Percentiles rank a stretch among this genome's conserved stretches.
Conservation (phyloP, 257 asterid species). For the Solanum neorickii region DNA sequence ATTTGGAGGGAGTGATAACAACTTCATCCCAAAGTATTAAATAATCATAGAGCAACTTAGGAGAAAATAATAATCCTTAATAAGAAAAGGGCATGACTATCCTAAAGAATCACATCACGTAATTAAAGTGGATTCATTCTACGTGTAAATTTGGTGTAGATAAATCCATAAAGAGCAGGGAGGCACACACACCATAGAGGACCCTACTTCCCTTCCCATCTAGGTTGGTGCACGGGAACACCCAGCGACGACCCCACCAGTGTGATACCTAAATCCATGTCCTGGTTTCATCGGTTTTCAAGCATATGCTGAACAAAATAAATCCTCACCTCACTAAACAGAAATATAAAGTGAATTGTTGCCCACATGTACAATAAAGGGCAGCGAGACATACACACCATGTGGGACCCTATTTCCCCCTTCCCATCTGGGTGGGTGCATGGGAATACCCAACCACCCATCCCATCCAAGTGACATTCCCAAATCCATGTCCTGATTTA, state of each 20-base stretch:
- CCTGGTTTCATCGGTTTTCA: neutral
- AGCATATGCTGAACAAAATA: neutral
- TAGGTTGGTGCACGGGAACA: neutral
- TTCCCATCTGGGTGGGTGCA: neutral
- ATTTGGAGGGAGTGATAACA: neutral
- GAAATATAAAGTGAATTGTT: conserved; percentile 23
- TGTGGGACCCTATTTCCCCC: neutral
- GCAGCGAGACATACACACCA: neutral
- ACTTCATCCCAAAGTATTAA: neutral
- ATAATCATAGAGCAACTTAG: neutral
- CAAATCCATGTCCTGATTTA: neutral
- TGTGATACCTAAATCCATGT: neutral
- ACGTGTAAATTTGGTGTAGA: neutral
- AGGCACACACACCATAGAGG: neutral
- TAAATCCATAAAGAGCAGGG: neutral
- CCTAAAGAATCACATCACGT: neutral
- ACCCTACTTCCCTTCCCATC: neutral
- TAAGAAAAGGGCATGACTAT: neutral
- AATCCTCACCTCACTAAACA: conserved; percentile 74
- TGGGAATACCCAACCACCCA: neutral
- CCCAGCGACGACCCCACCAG: neutral
- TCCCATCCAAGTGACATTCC: neutral
- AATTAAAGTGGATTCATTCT: neutral
- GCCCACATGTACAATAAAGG: neutral
- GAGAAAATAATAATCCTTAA: neutral